Base-by-base conservation (phyloP, 2,329 filamentous ascomycete genomes). In the Xylariales sp. region DNA sequence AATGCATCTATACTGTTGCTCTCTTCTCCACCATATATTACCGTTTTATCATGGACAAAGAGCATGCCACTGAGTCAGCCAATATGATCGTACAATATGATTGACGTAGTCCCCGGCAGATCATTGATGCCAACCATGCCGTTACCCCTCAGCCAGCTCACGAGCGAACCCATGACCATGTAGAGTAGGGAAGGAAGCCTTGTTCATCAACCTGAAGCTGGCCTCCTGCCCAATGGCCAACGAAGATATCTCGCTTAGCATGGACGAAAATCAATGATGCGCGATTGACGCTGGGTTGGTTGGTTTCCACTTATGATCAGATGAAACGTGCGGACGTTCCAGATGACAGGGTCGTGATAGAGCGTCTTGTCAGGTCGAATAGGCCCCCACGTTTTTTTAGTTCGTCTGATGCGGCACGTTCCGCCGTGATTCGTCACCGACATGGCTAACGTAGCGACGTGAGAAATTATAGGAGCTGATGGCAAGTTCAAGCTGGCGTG, bases 251-350 rank as follows among this genome's bases (percentile, higher is more conserved):
- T 61, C 66, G 57, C 62, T 50, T 68, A 46, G 43, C 30, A 41
- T 48, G 28, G 46, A 39, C 32, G 23, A 39, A 52, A 52, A 49
- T 63, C 53, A 36, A 32, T 52, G 60, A 65, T 68, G 53, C 34
- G 49, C 16, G 58, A 68, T 66, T 62, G 39, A 62, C 32, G 54
- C 68, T 65, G 62, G 72, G 68, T 41, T 39, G 72, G 68, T 41
- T 39, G 7, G 50, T 54, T 72, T 23, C 69, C 69, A 32, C 54
- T 60, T 65, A 52, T 32, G 65, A 63, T 65, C 45, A 62, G 57
- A 70, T 65, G 61, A 68, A 65, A 68, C 65, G 32, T 52, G 41
- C 56, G 59, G 67, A 39, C 62, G 56, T 57, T 4, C 55, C 39
- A 41, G 50, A 23, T 34, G 55, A 57, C 48, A 63, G 41, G 53